A percentile compares a stretch with the other conserved stretches of the same genome.
These are phyloP conservation scores for Umbilicus rupestris DNA, from an alignment of 164 flowering plant species.

Conservation along the genomic window DNA sequence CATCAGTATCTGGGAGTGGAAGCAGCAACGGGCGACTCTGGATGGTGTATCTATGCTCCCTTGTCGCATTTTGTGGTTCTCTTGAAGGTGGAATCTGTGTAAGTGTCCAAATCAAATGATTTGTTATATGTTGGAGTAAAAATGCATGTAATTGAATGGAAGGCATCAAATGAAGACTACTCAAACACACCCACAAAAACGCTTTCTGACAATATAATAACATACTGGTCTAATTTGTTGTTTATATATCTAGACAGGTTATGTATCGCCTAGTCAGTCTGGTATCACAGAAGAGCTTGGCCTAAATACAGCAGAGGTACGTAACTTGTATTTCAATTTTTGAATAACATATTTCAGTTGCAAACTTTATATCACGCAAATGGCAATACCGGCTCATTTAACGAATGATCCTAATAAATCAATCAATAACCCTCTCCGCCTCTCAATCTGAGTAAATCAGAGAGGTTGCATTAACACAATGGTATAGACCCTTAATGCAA, in stretches of 20 bases:
- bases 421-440: too few relatives aligned
- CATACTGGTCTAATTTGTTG: background rate
- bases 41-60: conserved; percentile 46
- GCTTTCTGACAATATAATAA: too few relatives aligned
- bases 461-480: too few relatives aligned
- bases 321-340: conserved; percentile 7
- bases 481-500: too few relatives aligned
- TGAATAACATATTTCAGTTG: background rate
- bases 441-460: too few relatives aligned
- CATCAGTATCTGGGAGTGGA: background rate
- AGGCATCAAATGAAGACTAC: too few relatives aligned
- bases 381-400: background rate
- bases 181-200: too few relatives aligned
- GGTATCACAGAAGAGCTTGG: conserved; percentile 55
- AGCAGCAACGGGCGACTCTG: conserved; percentile 20
- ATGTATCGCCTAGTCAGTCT: conserved; percentile 67
- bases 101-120: conserved; percentile 14
- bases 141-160: conserved; percentile 7
- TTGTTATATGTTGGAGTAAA: background rate
- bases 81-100: conserved; percentile 46
- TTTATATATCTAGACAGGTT: conserved; percentile 46
- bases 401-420: background rate
- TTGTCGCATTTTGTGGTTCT: conserved; percentile 55
- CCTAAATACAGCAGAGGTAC: conserved; percentile 62
- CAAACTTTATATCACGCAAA: background rate